Evolutionary conservation across 2,329 filamentous ascomycete species (phyloP).

Genomic region (Bipolaris gigantea): DNA sequence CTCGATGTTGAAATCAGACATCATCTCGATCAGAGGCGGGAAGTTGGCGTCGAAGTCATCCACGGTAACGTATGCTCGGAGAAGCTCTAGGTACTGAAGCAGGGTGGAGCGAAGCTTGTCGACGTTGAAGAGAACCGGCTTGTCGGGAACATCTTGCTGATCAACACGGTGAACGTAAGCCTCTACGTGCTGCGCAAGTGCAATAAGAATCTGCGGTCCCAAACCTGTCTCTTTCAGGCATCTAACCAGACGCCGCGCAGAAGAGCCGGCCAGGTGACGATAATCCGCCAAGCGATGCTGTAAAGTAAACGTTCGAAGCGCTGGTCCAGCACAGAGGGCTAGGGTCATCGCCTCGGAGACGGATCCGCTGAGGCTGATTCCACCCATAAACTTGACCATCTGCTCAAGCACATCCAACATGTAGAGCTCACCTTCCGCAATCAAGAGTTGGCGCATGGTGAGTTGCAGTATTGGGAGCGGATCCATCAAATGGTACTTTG

Average conservation of each 20-base stretch:
- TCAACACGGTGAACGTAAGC: slow-evolving; percentile 77
- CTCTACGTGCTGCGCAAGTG: slow-evolving; percentile 86
- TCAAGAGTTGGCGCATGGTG: slow-evolving; percentile 78
- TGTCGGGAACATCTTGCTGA: slow-evolving; percentile 79
- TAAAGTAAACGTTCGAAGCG: slow-evolving; percentile 79
- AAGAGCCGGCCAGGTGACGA: slow-evolving; percentile 72
- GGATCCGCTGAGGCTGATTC: slow-evolving; percentile 81
- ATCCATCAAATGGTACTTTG: slow-evolving; percentile 81
- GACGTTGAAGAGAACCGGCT: slow-evolving; percentile 82
- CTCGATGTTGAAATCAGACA: slow-evolving; percentile 78
- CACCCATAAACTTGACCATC: slow-evolving; percentile 88
- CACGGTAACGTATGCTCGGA: slow-evolving; percentile 75
- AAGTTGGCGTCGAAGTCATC: slow-evolving; percentile 78
- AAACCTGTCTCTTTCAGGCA: slow-evolving; percentile 77
- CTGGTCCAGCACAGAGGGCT: slow-evolving; percentile 83
- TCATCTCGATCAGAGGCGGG: slow-evolving; percentile 72
- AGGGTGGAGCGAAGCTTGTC: slow-evolving; percentile 88
- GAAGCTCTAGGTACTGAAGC: slow-evolving; percentile 83
- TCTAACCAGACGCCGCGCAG: slow-evolving; percentile 77
- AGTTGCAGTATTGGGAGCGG: slow-evolving; percentile 86
- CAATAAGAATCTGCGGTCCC: slow-evolving; percentile 80
- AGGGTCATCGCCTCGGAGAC: slow-evolving; percentile 87
- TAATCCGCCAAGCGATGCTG: slow-evolving; percentile 74
- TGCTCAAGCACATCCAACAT: slow-evolving; percentile 91
- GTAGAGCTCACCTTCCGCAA: slow-evolving; percentile 75